These are phyloP conservation scores for Coriolopsis trogii DNA, from an alignment of 1,284 basidiomycete genomes.

Conservation along the genomic window DNA sequence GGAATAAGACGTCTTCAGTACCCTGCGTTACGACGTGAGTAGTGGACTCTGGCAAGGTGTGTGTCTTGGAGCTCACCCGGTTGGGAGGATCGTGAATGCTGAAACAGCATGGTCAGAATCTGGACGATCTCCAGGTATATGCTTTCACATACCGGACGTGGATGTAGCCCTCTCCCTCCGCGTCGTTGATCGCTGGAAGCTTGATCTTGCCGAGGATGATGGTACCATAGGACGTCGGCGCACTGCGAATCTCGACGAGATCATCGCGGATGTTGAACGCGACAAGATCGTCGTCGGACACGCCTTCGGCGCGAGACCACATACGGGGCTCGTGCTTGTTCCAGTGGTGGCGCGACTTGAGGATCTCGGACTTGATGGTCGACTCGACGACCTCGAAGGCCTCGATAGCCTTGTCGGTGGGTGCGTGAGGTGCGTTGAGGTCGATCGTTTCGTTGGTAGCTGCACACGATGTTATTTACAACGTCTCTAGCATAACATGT, in stretches of 20 bases:
- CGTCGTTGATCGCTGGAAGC: constrained; percentile 65
- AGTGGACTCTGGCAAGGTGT: background rate
- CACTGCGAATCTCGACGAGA: constrained; percentile 57
- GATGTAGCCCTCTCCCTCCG: constrained; percentile 63
- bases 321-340: constrained; percentile 72
- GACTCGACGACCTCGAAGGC: constrained; percentile 60
- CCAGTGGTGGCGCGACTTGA: constrained; percentile 69
- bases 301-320: constrained; percentile 61
- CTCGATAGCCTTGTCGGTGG: constrained; percentile 58
- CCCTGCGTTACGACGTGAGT: constrained; percentile 48
- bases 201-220: constrained; percentile 78
- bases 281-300: constrained; percentile 56
- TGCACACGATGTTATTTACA: no score
- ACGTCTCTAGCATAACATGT: no score
- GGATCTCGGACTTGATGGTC: constrained; percentile 62
- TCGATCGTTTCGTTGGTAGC: constrained; percentile 58
- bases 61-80: constrained; percentile 41
- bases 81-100: constrained; percentile 77
- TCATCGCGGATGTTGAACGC: constrained; percentile 58
- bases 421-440: constrained; percentile 61
- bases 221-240: constrained; percentile 59
- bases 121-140: background rate
- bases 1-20: constrained; percentile 64
- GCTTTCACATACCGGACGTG: constrained; percentile 65
- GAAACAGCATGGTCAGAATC: background rate